Base-by-base conservation (phyloP, 441 rosid species). In the Flueggea neowawraea region DNA sequence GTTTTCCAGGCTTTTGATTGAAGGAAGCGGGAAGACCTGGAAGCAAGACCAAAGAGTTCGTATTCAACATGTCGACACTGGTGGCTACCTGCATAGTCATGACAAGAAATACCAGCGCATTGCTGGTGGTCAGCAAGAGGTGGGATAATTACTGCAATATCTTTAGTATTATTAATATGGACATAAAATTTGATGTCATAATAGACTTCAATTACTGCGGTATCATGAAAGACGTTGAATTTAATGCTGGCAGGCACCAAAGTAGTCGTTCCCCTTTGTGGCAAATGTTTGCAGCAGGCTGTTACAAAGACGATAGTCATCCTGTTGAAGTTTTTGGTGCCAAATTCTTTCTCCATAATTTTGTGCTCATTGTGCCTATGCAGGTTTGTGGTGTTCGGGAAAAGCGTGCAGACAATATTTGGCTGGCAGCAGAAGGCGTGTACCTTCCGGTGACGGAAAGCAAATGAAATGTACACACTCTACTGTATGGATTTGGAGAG, bases 101-200 rank as follows among this genome's bases (percentile, higher is more conserved):
- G 89, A 88, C 86, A 95, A 91, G 84, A 95, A 88, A 72, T 91
- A 91, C 82, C 80, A 86, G 68, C 80, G 97, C 17, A 90, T 91
- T 60, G 98, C 98, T 56, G 99, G 99, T 59, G 98, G 96, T n/a
- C 99, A 95, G 74, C 99, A 95, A 72, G 99, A 95, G 97, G 98
- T 91, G 67, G 75, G 81, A 31, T 70, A 60, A 16, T 59, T 32
- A 3, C 11, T 54, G 13, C 51, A 33, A 5, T 53, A 41, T 36
- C 54, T 11, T 52, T 65, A 10, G 8, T 55, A 36, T 5, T 48
- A 22, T 22, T 2, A 22, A 22, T 22, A 22, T 22, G 1, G 1
- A 0, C 28, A 22, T 22, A 22, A 22, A 22, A 22, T 22, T 22
- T 22, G 28, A 22, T 22, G 28, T 22, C 28, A 22, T 22, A 22